phyloP scores from a whole-genome alignment of 1,284 basidiomycete species.

The Porodaedalea pini region DNA sequence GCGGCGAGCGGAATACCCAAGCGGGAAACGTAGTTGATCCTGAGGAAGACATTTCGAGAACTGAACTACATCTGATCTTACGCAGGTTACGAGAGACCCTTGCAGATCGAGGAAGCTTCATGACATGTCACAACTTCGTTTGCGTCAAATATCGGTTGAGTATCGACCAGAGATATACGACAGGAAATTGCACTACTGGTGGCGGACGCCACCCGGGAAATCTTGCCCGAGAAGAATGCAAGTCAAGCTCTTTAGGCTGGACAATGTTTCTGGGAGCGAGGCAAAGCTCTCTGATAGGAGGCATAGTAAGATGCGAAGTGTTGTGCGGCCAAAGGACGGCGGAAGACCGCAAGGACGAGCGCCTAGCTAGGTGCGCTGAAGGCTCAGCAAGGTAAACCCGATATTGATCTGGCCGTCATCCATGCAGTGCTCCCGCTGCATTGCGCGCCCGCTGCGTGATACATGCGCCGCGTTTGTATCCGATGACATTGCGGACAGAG shows the following conservation, averaged over 20 bases:
- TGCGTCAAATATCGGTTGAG: neutral
- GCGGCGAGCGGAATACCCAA: constrained; percentile 10
- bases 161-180: neutral
- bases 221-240: neutral
- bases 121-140: neutral
- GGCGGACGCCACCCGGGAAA: neutral
- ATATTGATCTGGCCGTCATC: too few species aligned
- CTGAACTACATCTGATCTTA: constrained; percentile 4
- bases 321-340: too few species aligned
- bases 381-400: too few species aligned
- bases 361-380: too few species aligned
- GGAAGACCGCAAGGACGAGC: too few species aligned
- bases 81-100: neutral
- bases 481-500: too few species aligned
- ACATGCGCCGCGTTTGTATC: too few species aligned
- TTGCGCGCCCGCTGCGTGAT: too few species aligned
- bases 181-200: constrained; percentile 7
- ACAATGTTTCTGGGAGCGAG: too few species aligned
- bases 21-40: neutral
- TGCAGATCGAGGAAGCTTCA: neutral
- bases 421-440: too few species aligned
- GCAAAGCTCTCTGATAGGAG: too few species aligned
- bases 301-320: too few species aligned
- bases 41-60: constrained; percentile 7
- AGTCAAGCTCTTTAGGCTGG: neutral